Conservation (phyloP, 805 yeast genomes). For the Saccharomycopsis synnaedendra region DNA sequence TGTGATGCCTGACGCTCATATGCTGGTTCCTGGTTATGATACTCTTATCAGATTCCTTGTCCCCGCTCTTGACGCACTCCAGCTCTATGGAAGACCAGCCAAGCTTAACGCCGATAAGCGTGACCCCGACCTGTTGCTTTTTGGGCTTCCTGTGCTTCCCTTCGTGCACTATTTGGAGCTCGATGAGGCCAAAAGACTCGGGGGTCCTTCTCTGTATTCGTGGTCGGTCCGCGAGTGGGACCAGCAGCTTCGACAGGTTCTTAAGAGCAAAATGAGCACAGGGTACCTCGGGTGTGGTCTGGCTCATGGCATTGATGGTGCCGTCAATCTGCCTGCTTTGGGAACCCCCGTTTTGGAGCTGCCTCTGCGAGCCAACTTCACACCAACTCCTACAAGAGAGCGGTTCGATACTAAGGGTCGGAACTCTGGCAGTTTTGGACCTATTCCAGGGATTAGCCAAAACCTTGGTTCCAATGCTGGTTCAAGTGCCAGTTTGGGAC, state of each 20-base stretch:
- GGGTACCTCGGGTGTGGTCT: constrained; percentile 78
- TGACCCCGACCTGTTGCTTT: constrained; percentile 54
- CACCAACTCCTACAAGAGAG: constrained; percentile 23
- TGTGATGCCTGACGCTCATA: constrained; percentile 75
- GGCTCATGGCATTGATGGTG: constrained; percentile 48
- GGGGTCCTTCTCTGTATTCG: constrained; percentile 19
- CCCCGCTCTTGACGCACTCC: constrained; percentile 67
- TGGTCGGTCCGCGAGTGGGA: constrained; percentile 61
- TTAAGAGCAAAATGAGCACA: constrained; percentile 39
- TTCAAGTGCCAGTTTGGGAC: no score
- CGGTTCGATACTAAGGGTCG: constrained; percentile 5
- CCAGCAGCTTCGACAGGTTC: constrained; percentile 38
- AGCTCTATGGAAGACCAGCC: constrained; percentile 71
- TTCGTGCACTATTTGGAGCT: constrained; percentile 60
- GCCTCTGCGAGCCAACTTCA: constrained; percentile 27
- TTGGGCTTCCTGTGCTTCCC: constrained; percentile 78
- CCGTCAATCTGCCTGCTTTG: constrained; percentile 38
- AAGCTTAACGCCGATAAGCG: constrained; percentile 64
- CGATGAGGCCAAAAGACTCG: constrained; percentile 40
- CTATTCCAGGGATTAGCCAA: no score
- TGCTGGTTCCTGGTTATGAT: constrained; percentile 74
- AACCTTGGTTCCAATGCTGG: no score
- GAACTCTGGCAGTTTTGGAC: background rate
- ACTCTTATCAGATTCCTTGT: constrained; percentile 73
- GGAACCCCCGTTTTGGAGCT: constrained; percentile 21